These are phyloP conservation scores for Elsinoe necatrix DNA, from an alignment of 2,329 filamentous ascomycete genomes.

Conservation along the genomic window DNA sequence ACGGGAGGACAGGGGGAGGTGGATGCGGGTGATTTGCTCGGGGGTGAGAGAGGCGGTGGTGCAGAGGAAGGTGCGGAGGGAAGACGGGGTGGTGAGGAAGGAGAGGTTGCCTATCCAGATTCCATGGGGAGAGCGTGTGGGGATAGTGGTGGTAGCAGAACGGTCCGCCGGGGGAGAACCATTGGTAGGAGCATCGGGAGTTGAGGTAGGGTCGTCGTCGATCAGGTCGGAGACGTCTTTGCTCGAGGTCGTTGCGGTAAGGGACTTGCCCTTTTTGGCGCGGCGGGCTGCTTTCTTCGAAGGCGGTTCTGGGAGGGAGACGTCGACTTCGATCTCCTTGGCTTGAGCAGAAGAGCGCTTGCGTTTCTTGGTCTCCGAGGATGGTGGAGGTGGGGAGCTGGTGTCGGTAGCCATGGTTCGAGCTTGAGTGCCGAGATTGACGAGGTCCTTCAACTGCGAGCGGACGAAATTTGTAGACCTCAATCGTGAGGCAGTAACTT, in stretches of 20 bases:
- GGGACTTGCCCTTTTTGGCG: slow-evolving; percentile 60
- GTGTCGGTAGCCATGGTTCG: slow-evolving; percentile 1
- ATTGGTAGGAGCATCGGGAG: slow-evolving; percentile 21
- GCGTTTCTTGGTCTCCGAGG: slow-evolving; percentile 48
- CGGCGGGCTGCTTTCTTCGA: slow-evolving; percentile 89
- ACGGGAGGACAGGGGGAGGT: slow-evolving; percentile 58
- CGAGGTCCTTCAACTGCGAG: neutral
- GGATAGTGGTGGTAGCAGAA: slow-evolving; percentile 20
- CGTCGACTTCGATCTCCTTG: slow-evolving; percentile 79
- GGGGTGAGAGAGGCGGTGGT: slow-evolving; percentile 51
- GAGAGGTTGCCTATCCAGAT: slow-evolving; percentile 95
- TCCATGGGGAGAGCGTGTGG: slow-evolving; percentile 62
- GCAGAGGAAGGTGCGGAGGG: slow-evolving; percentile 72
- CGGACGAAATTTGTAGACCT: neutral
- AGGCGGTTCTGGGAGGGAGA: slow-evolving; percentile 81
- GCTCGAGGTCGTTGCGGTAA: slow-evolving; percentile 19
- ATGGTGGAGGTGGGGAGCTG: neutral
- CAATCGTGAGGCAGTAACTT: neutral
- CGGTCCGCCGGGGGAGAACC: neutral
- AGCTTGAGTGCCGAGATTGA: neutral
- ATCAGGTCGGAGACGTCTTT: slow-evolving; percentile 14
- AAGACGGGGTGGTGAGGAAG: slow-evolving; percentile 67
- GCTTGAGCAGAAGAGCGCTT: slow-evolving; percentile 49
- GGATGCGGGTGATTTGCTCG: slow-evolving; percentile 71
- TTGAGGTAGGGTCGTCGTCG: slow-evolving; percentile 26